Evolutionary conservation across 2,329 filamentous ascomycete species (phyloP).

Genomic region (Xylaria sp.): DNA sequence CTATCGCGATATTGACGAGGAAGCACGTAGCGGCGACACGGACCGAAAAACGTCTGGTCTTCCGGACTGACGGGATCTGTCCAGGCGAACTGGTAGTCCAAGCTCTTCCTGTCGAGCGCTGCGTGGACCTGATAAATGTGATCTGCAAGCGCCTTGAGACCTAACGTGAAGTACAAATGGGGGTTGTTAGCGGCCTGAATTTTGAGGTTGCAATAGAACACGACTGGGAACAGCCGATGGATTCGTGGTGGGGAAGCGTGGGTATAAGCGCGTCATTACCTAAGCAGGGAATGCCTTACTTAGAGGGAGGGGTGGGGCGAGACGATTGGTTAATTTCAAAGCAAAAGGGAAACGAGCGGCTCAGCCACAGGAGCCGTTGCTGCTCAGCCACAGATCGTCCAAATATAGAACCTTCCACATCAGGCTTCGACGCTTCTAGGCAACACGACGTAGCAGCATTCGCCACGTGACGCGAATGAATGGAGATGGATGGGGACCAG

Average conservation of each 20-base stretch:
- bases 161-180: slow-evolving; percentile 23
- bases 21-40: slow-evolving; percentile 44
- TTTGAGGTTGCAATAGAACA: slow-evolving; percentile 29
- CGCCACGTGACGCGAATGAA: slow-evolving; percentile 27
- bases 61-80: slow-evolving; percentile 20
- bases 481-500: background rate
- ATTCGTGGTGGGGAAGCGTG: background rate
- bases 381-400: slow-evolving; percentile 25
- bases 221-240: background rate
- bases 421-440: slow-evolving; percentile 19
- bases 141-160: slow-evolving; percentile 32
- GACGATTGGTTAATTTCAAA: background rate
- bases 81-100: slow-evolving; percentile 35
- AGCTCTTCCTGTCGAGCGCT: slow-evolving; percentile 32
- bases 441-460: slow-evolving; percentile 26
- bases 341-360: background rate
- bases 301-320: background rate
- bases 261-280: background rate
- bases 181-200: slow-evolving; percentile 39
- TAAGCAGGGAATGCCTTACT: slow-evolving; percentile 2
- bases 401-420: slow-evolving; percentile 33
- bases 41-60: slow-evolving; percentile 15
- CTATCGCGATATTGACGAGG: slow-evolving; percentile 39
- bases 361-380: slow-evolving; percentile 4
- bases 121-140: slow-evolving; percentile 38